Evolutionary conservation across 2,329 filamentous ascomycete species (phyloP).

Genomic region (Ascosphaera apis): DNA sequence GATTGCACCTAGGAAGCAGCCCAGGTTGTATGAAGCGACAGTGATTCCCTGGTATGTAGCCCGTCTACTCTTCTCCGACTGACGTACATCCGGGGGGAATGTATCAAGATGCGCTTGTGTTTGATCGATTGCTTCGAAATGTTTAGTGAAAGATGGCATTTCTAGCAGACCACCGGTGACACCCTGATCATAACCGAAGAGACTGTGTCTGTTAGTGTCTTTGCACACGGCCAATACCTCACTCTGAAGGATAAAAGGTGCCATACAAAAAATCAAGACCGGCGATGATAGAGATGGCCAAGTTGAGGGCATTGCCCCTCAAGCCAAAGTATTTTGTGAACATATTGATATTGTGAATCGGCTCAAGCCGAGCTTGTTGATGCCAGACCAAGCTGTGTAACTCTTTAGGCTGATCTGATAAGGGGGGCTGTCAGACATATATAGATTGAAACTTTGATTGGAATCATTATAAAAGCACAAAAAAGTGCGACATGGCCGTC

Average conservation of each 20-base stretch:
- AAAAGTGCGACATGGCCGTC: too few species aligned
- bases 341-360: too few species aligned
- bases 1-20: slow-evolving; percentile 9
- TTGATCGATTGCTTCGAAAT: slow-evolving; percentile 20
- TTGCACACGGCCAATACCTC: too few species aligned
- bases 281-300: slow-evolving; percentile 1
- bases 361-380: too few species aligned
- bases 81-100: too few species aligned
- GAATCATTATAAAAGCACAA: too few species aligned
- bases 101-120: neutral
- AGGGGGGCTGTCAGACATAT: too few species aligned
- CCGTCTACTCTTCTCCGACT: neutral
- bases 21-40: slow-evolving; percentile 13
- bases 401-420: too few species aligned
- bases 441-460: too few species aligned
- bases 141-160: slow-evolving; percentile 17
- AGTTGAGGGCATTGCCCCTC: slow-evolving; percentile 1
- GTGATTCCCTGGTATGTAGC: slow-evolving; percentile 11
- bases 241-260: too few species aligned
- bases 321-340: neutral
- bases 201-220: too few species aligned
- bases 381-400: too few species aligned
- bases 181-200: slow-evolving; percentile 21
- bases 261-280: slow-evolving; percentile 2
- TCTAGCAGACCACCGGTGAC: slow-evolving; percentile 23